Conservation (phyloP, 345 rosid species). For the Arabidopsis arenosa region DNA sequence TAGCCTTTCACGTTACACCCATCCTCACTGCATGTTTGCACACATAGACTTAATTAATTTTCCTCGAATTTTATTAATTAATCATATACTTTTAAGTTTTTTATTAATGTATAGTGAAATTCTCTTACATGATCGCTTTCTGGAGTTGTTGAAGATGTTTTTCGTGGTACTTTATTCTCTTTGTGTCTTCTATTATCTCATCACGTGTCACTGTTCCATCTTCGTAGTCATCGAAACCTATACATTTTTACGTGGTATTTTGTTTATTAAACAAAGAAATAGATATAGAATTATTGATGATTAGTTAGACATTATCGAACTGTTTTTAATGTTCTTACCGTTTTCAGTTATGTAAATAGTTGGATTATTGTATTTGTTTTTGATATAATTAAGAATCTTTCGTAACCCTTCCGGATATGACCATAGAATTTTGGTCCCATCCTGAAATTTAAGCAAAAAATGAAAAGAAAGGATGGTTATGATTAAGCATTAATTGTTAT, state of each 20-base stretch:
- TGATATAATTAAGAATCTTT: conserved; percentile 14
- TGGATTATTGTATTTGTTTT: conserved; percentile 35
- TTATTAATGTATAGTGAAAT: background rate
- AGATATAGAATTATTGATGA: background rate
- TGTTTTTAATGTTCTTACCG: conserved; percentile 11
- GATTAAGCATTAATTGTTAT: background rate
- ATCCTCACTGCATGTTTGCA: conserved; percentile 35
- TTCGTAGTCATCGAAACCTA: conserved; percentile 34
- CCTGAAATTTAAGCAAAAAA: conserved; percentile 4
- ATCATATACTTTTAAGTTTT: background rate
- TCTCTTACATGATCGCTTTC: conserved; percentile 42
- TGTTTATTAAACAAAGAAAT: too few relatives aligned
- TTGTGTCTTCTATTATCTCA: conserved; percentile 29
- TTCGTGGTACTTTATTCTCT: conserved; percentile 40
- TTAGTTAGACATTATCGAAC: background rate
- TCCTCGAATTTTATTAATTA: background rate
- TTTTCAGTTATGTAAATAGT: conserved; percentile 35
- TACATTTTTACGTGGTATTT: background rate
- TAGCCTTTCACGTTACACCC: conserved; percentile 65
- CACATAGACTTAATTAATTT: background rate
- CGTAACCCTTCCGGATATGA: conserved; percentile 31
- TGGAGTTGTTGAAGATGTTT: conserved; percentile 44
- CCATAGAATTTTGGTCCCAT: background rate
- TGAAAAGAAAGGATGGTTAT: background rate
- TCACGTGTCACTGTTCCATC: conserved; percentile 10